Conservation (phyloP, 306 rosid genomes). For the Castanospermum australe region DNA sequence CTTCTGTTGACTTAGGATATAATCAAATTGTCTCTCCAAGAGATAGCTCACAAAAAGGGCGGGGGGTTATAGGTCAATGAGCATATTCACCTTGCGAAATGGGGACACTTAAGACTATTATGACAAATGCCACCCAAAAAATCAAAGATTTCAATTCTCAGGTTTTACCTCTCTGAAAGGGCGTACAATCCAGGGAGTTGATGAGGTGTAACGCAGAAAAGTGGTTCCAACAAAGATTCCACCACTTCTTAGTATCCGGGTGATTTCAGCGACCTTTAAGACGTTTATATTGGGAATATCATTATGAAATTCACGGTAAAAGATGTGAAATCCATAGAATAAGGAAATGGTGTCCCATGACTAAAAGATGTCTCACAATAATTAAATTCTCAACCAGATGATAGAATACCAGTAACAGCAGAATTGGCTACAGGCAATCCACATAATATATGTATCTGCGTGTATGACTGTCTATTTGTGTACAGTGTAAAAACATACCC, state of each 20-base stretch:
- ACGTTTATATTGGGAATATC: neutral
- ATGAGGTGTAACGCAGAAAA: constrained; percentile 69
- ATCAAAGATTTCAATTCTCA: neutral
- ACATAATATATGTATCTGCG: neutral
- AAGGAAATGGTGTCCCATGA: neutral
- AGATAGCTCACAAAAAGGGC: neutral
- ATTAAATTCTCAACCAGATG: neutral
- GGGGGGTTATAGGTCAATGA: neutral
- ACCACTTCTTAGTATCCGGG: constrained; percentile 71
- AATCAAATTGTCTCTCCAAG: neutral
- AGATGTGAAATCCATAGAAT: neutral
- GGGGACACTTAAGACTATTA: neutral
- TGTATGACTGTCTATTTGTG: no score
- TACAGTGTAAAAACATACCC: no score
- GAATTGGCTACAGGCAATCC: neutral
- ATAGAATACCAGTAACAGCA: no score
- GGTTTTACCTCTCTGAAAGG: constrained; percentile 59
- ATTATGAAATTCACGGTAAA: constrained; percentile 2
- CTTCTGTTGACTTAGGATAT: neutral
- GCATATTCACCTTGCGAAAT: constrained; percentile 13
- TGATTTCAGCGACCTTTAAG: constrained; percentile 67
- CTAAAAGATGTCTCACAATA: neutral
- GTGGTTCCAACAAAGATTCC: constrained; percentile 91
- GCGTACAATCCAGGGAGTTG: constrained; percentile 57
- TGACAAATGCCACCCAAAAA: neutral